Evolutionary conservation across 1,284 basidiomycete species (phyloP), one percentile per base, ranked within the genome.

Genomic region (Cystobasidium sp.): DNA sequence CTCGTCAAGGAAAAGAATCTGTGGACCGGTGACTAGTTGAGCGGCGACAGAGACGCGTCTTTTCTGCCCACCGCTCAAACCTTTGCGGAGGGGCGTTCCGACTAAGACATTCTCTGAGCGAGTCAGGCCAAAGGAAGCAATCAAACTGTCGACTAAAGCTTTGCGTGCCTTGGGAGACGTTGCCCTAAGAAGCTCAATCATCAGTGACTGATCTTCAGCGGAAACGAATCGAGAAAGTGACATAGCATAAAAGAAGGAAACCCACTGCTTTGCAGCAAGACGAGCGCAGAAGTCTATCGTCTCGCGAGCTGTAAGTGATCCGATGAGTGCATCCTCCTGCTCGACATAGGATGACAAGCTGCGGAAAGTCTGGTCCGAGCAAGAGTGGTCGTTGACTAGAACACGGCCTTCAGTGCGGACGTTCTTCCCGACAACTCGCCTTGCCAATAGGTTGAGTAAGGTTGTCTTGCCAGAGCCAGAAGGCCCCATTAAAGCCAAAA

Each of bases 1-100:
- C 76, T 84, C 84, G 73, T 84, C 84, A 20, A 84, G 79, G 72
- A 84, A 81, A n/a, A 84, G 78, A 1, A 84, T 75, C 65, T 56
- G 71, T 9, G 83, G 82, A 1, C 78, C 78, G 5, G 81, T 81
- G 8, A 84, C 81, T 10, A 84, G 75, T 3, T 78, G 78, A 68
- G 78, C 80, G 9, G 81, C 84, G 75, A 84, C 80, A 1, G 79
- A 80, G 20, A 83, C 81, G 0, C 83, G 75, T 5, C 82, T 75
- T 67, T 82, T 82, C 75, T 84, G 83, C 0, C 84, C 84, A 7
- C 84, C 84, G 3, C 77, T 79, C 74, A 84, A 81, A 16, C 84
- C 84, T 31, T 83, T 80, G 56, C 81, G 80, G 47, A 85, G 79
- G 4, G 84, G 81, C 0, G 82, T 83, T 7, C 84, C 84, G 68